Base-by-base conservation (phyloP, 2,329 filamentous ascomycete species). In the Orbilia oligospora region DNA sequence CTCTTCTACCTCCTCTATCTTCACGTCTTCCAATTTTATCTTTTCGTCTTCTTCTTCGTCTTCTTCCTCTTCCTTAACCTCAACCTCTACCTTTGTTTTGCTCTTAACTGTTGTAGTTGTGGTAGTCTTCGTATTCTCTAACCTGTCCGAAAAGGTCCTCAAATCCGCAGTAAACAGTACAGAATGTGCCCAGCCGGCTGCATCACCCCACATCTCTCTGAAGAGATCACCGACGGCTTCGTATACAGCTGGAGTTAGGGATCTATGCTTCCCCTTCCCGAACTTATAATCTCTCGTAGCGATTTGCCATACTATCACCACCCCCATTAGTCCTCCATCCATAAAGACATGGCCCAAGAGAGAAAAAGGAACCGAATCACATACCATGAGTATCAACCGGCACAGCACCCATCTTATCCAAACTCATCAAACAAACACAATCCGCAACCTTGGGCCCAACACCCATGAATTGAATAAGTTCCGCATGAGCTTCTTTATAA, bases 401-500 rank as follows among this genome's bases (percentile, higher is more conserved):
- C 0, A 99, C 94, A 1, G 94, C 91, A 85, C 98, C 95, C 36
- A 92, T 92, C 95, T 97, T 99, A 30, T 94, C 95, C 14, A 99
- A 86, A 0, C 97, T 97, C 92, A 99, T 97, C 20, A 99, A 86
- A 83, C 93, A 97, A 6, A 98, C 94, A 83, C 97, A 99, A 84
- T 99, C 97, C 5, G 96, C 92, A 0, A 99, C 96, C 84, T 99
- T 99, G 0, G 97, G 96, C 0, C 96, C 96, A 5, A 99, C 97
- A 0, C 96, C 96, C 72, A 94, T 90, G 22, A 99, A 87, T 5
- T 88, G 86, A 0, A 98, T 87, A 1, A 99, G 87, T 81, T 92
- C 89, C 76, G 93, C 90, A 82, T 97, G 96, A 0, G 96, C 95
- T 64, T 88, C 86, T 53, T 90, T 90, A 84, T 97, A 98, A 3